Percentiles rank a stretch among this genome's conserved stretches.
These are phyloP conservation scores for Verticillium klebahnii DNA, from an alignment of 2,329 filamentous ascomycete genomes.

Conservation along the genomic window DNA sequence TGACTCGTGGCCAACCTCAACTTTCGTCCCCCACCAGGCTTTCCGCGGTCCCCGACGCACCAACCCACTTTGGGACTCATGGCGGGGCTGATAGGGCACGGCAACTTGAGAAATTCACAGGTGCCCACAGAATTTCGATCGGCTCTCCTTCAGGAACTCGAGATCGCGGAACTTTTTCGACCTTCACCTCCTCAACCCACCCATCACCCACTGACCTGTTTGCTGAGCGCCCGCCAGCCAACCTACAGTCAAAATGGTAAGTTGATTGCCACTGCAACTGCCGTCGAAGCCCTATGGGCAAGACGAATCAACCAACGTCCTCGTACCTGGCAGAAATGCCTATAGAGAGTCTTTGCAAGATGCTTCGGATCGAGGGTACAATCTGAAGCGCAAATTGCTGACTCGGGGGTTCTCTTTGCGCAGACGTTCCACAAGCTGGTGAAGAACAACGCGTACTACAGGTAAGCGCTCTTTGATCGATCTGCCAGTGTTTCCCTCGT, in stretches of 20 bases:
- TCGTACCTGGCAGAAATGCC: constrained; percentile 36
- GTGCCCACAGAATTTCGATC: constrained; percentile 32
- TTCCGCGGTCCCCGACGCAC: background rate
- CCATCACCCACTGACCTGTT: constrained; percentile 10
- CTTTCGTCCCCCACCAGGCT: constrained; percentile 2
- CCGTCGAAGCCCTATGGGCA: background rate
- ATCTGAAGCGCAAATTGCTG: constrained; percentile 99
- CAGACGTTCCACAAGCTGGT: constrained; percentile 90
- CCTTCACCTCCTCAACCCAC: constrained; percentile 18
- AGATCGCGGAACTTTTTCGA: constrained; percentile 2
- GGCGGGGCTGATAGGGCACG: constrained; percentile 7
- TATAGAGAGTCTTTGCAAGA: constrained; percentile 83
- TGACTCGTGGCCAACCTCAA: constrained; percentile 35
- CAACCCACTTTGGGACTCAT: constrained; percentile 6
- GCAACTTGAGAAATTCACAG: background rate
- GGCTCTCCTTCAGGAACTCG: background rate
- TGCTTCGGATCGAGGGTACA: constrained; percentile 77
- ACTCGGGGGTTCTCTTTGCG: constrained; percentile 64
- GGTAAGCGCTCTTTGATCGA: constrained; percentile 53
- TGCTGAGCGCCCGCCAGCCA: constrained; percentile 23
- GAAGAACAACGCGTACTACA: constrained; percentile 99
- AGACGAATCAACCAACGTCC: background rate
- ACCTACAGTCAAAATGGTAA: constrained; percentile 64
- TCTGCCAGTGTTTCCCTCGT: constrained; percentile 1
- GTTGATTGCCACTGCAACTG: constrained; percentile 34